phyloP scores from a whole-genome alignment of 2,329 filamentous ascomycete species.

The Fusarium transvaalense region DNA sequence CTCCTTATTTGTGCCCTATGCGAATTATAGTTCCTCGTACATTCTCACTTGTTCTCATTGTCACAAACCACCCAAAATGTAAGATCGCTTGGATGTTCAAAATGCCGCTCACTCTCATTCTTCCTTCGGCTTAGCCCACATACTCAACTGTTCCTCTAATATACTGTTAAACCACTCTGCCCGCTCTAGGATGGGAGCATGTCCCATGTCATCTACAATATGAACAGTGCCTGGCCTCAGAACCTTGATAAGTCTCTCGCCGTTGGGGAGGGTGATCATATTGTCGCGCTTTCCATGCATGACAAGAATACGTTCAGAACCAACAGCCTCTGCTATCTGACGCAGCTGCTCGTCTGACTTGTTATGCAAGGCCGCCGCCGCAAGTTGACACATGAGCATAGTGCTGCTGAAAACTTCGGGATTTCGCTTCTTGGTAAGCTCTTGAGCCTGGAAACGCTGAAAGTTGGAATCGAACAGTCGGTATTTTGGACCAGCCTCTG shows the following conservation, averaged over 20 bases:
- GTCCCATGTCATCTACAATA: slow-evolving; percentile 78
- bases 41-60: not conserved
- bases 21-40: not conserved
- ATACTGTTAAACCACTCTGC: slow-evolving; percentile 75
- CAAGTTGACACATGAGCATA: slow-evolving; percentile 81
- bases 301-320: slow-evolving; percentile 79
- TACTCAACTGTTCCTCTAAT: slow-evolving; percentile 68
- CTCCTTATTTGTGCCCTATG: slow-evolving; percentile 13
- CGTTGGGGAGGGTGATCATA: slow-evolving; percentile 83
- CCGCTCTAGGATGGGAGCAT: slow-evolving; percentile 80
- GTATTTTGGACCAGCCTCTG: slow-evolving; percentile 55
- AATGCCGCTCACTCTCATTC: slow-evolving; percentile 15
- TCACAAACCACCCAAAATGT: not conserved
- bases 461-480: slow-evolving; percentile 78
- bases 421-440: slow-evolving; percentile 77
- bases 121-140: slow-evolving; percentile 62
- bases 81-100: not conserved
- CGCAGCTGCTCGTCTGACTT: slow-evolving; percentile 70
- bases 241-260: slow-evolving; percentile 73
- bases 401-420: slow-evolving; percentile 69
- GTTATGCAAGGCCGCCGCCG: slow-evolving; percentile 83
- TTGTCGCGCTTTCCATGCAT: slow-evolving; percentile 80
- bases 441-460: slow-evolving; percentile 84
- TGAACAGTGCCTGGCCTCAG: slow-evolving; percentile 71
- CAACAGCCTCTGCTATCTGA: slow-evolving; percentile 74